Percentiles rank a stretch among this genome's conserved stretches.
Evolutionary conservation across 805 yeast genomes (phyloP).

Genomic region (Saccharomyces mikatae): DNA sequence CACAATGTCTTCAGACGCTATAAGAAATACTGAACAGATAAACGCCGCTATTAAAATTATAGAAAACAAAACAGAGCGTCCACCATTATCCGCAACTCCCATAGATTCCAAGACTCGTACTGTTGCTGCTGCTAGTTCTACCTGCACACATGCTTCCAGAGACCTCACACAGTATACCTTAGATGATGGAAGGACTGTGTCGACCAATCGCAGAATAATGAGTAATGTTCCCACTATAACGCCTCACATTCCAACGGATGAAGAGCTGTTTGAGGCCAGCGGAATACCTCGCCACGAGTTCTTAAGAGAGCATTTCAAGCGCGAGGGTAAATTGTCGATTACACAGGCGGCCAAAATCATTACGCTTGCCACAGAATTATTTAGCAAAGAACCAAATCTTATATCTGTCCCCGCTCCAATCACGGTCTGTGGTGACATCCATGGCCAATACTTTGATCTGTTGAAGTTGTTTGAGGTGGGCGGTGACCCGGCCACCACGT

Average conservation of each 20-base stretch:
- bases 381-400: slow-evolving; percentile 69
- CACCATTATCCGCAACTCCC: not conserved
- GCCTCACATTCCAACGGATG: slow-evolving; percentile 53
- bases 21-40: slow-evolving; percentile 47
- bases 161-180: slow-evolving; percentile 37
- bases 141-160: slow-evolving; percentile 5
- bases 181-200: slow-evolving; percentile 43
- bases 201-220: slow-evolving; percentile 46
- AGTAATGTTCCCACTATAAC: slow-evolving; percentile 59
- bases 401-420: slow-evolving; percentile 83
- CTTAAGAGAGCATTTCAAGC: slow-evolving; percentile 61
- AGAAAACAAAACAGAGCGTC: slow-evolving; percentile 34
- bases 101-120: not conserved
- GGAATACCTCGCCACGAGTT: slow-evolving; percentile 70
- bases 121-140: not conserved
- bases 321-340: slow-evolving; percentile 73
- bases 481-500: slow-evolving; percentile 71
- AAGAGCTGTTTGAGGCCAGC: slow-evolving; percentile 49
- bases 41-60: slow-evolving; percentile 59
- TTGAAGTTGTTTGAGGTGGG: slow-evolving; percentile 89
- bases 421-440: slow-evolving; percentile 95
- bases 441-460: slow-evolving; percentile 88
- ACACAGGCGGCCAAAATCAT: slow-evolving; percentile 65
- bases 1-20: slow-evolving; percentile 16
- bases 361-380: slow-evolving; percentile 50